Percentiles rank a stretch among this genome's conserved stretches.
Conservation (phyloP, 306 rosid genomes). For the Pterocarpus macrocarpus region DNA sequence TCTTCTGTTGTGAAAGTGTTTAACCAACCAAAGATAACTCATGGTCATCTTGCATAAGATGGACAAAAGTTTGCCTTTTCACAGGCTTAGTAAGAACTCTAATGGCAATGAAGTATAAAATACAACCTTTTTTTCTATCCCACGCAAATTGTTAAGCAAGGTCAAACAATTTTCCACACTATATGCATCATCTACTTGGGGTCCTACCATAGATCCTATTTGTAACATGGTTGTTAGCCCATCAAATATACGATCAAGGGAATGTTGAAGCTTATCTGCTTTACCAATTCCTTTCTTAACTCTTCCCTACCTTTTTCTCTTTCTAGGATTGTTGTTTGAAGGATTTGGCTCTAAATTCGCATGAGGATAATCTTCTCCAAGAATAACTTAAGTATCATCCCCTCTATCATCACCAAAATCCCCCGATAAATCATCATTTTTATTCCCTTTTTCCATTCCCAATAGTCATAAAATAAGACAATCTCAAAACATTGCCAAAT, state of each 20-base stretch:
- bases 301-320: background rate
- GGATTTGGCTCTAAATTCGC: background rate
- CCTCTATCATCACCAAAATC: background rate
- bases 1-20: no score
- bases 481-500: no score
- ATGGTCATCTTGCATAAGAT: background rate
- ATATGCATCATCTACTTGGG: background rate
- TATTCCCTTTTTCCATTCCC: no score
- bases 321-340: background rate
- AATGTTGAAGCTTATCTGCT: background rate
- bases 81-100: no score
- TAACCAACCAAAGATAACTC: background rate
- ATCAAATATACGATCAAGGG: background rate
- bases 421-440: no score
- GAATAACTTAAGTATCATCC: background rate
- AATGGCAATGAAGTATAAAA: background rate
- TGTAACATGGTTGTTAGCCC: background rate
- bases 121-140: background rate
- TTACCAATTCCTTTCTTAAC: background rate
- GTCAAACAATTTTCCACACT: background rate
- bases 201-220: background rate
- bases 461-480: no score
- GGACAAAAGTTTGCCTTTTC: background rate
- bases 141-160: background rate
- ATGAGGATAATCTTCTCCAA: background rate